Percentiles rank a stretch among this genome's conserved stretches.
Evolutionary conservation across 176 grass and related monocot species (phyloP).

Genomic region (Oryza brachyantha): DNA sequence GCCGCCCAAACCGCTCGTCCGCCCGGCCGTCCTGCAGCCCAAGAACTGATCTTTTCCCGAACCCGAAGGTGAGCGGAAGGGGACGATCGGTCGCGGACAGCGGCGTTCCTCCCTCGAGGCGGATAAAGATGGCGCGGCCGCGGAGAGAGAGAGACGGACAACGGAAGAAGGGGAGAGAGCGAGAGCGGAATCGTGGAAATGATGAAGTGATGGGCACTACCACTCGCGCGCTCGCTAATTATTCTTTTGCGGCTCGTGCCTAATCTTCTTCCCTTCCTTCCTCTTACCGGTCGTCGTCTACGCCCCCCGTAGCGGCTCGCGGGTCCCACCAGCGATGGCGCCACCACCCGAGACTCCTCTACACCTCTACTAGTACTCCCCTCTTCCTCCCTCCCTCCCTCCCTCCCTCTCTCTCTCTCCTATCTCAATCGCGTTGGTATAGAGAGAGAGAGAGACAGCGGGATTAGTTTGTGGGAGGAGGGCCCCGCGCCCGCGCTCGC

Average conservation of each 20-base stretch:
- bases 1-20: no score
- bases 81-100: neutral
- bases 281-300: slow-evolving; percentile 26
- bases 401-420: neutral
- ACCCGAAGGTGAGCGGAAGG: neutral
- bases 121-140: slow-evolving; percentile 40
- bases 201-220: neutral
- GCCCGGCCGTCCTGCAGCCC: no score
- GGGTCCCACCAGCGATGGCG: slow-evolving; percentile 31
- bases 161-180: neutral
- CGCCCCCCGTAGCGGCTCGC: slow-evolving; percentile 4
- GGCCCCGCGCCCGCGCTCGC: neutral
- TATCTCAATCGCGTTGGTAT: neutral
- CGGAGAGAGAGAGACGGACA: neutral
- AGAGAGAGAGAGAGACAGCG: neutral
- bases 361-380: no score
- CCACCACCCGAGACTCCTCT: neutral
- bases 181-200: slow-evolving; percentile 23
- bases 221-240: neutral
- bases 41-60: neutral
- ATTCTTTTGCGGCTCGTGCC: slow-evolving; percentile 22
- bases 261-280: neutral
- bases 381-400: neutral
- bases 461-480: neutral
- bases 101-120: neutral